phyloP scores from a whole-genome alignment of 352 stramenopile species.

The Globisporangium okanoganense region DNA sequence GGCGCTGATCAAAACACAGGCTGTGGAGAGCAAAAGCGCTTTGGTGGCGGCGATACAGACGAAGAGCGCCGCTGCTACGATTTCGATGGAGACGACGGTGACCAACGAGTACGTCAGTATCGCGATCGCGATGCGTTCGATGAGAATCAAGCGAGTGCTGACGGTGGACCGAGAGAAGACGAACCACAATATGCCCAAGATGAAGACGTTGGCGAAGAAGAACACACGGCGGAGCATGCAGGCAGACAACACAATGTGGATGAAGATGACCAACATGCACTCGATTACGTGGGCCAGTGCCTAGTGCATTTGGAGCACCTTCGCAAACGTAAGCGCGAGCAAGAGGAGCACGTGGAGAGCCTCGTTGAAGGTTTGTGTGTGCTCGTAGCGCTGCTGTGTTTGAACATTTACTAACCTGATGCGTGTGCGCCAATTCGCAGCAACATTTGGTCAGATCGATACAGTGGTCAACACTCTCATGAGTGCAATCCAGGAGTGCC shows the following conservation, averaged over 20 bases:
- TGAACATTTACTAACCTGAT: not conserved
- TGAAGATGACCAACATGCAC: not conserved
- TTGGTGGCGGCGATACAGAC: no score
- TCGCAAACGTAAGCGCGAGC: conserved; percentile 8
- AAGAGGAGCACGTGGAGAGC: conserved; percentile 2
- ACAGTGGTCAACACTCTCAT: conserved; percentile 4
- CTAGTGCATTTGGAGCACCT: not conserved
- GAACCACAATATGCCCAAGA: not conserved
- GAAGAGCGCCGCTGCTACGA: not conserved
- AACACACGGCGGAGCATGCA: not conserved
- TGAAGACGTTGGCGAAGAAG: not conserved
- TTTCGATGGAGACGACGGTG: not conserved
- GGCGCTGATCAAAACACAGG: not conserved
- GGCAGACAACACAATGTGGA: not conserved
- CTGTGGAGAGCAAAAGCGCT: not conserved
- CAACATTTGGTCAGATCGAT: conserved; percentile 7
- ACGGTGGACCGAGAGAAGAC: not conserved
- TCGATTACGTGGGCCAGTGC: conserved; percentile 3
- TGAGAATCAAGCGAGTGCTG: not conserved
- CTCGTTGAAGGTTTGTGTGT: conserved; percentile 7
- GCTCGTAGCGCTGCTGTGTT: not conserved
- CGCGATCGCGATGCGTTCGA: not conserved
- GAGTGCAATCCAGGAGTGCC: not conserved
- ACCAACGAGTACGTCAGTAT: not conserved
- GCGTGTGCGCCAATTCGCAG: not conserved